phyloP scores from a whole-genome alignment of 805 yeast genomes.

The Teunomyces aglyptinius region DNA sequence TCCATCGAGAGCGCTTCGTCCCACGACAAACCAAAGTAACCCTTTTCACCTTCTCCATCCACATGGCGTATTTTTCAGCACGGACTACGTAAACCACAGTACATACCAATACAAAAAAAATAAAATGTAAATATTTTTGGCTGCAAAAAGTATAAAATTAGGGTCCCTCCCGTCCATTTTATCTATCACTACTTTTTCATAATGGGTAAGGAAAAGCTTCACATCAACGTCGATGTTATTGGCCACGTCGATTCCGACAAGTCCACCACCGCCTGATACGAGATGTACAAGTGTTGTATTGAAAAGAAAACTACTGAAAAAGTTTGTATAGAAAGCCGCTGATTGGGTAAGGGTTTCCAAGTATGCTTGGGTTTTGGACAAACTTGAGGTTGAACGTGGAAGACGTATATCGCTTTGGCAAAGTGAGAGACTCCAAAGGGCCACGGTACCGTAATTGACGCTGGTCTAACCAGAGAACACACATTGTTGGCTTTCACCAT shows the following conservation, averaged over 20 bases:
- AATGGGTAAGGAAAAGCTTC: constrained; percentile 93
- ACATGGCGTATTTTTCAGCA: background rate
- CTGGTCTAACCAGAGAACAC: constrained; percentile 96
- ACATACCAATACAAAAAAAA: background rate
- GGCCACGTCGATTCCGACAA: constrained; percentile 99
- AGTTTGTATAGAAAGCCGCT: constrained; percentile 97
- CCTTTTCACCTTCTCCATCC: background rate
- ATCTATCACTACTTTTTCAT: too few relatives aligned
- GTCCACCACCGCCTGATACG: constrained; percentile 99
- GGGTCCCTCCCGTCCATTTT: background rate
- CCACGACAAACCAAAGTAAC: background rate
- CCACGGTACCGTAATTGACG: constrained; percentile 89
- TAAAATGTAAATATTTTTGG: background rate
- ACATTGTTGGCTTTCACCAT: constrained; percentile 86
- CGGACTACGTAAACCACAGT: background rate
- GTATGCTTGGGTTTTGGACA: constrained; percentile 97
- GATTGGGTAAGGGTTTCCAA: constrained; percentile 97
- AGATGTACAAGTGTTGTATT: constrained; percentile 98
- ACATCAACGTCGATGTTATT: constrained; percentile 99
- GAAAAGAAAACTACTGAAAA: constrained; percentile 98
- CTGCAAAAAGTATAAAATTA: background rate
- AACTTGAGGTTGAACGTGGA: constrained; percentile 93
- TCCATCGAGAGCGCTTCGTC: background rate
- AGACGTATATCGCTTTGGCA: constrained; percentile 91
- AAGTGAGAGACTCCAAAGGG: constrained; percentile 89